Percentiles rank a stretch among this genome's conserved stretches.
These are phyloP conservation scores for Solanum raphanifolium DNA, from an alignment of 257 asterid genomes.

Conservation along the genomic window DNA sequence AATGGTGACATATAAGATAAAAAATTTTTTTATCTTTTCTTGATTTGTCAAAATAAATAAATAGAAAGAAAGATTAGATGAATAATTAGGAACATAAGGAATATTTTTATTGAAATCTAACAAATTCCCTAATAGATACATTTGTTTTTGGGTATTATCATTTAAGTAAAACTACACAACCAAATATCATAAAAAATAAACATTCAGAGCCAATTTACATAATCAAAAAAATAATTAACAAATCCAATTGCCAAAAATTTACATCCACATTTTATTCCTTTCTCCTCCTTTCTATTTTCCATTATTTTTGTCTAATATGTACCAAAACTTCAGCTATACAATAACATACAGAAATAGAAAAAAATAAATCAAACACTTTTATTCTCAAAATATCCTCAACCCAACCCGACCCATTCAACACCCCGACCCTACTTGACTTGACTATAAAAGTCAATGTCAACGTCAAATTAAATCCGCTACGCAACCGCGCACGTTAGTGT, in stretches of 20 bases:
- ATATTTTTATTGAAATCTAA: no score
- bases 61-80: no score
- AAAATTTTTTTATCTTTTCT: no score
- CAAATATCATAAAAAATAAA: neutral
- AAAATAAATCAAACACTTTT: neutral
- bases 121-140: no score
- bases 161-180: neutral
- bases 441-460: neutral
- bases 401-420: neutral
- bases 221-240: neutral
- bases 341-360: neutral
- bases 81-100: no score
- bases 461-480: neutral
- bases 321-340: neutral
- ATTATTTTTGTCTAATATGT: neutral
- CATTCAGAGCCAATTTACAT: neutral
- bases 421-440: neutral
- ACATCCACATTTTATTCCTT: neutral
- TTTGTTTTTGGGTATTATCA: neutral
- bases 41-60: no score
- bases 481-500: conserved; percentile 16
- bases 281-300: neutral
- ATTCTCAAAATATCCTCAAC: neutral
- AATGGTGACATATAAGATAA: no score
- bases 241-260: neutral